Base-by-base conservation (phyloP, 208 protist species). In the Kentomonas sorsogonicus region DNA sequence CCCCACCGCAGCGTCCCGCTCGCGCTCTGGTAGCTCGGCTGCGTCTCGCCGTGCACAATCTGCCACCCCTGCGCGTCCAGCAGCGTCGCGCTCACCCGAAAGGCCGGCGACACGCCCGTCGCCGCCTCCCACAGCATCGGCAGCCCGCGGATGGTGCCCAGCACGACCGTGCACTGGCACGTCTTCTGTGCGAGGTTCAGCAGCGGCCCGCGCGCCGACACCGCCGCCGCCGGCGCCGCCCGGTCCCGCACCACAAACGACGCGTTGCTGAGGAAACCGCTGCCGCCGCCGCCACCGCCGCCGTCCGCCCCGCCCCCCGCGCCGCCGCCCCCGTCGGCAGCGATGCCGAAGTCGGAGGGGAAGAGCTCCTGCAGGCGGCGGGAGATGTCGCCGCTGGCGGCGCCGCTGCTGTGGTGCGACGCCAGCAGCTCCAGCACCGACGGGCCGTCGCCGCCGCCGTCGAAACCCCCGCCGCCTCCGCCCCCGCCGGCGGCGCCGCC, bases 11-110 rank as follows among this genome's bases (percentile, higher is more conserved):
- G 57, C 43, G 72, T 91, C 23, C 87, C 87, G 46, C 87, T 94
- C 40, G 81, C 82, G 67, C 81, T 91, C 58, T 89, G 87, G 56
- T 94, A 91, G 54, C 75, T 83, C 7, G 87, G 81, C 44, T 78
- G 69, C 22, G 87, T 94, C 53, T 94, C 87, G 31, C 87, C 82
- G 25, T 68, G 53, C 27, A 90, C 69, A 25, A 94, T 63, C 60
- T 91, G 77, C 84, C 87, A 94, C 20, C 87, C 87, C 11, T 77
- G 66, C 69, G 91, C 80, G 55, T 94, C 87, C 33, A 94, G 74
- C 43, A 90, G 72, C 26, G 87, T 91, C 20, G 90, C 52, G 52
- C 76, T 88, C 30, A 94, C 79, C 58, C 88, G 87, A 70, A 94
- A 94, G 10, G 84, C 81, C 29, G 83, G 80, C 22, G 83, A 89